Conservation (phyloP, 768 basidiomycete species). For the Kwoniella dejecticola region DNA sequence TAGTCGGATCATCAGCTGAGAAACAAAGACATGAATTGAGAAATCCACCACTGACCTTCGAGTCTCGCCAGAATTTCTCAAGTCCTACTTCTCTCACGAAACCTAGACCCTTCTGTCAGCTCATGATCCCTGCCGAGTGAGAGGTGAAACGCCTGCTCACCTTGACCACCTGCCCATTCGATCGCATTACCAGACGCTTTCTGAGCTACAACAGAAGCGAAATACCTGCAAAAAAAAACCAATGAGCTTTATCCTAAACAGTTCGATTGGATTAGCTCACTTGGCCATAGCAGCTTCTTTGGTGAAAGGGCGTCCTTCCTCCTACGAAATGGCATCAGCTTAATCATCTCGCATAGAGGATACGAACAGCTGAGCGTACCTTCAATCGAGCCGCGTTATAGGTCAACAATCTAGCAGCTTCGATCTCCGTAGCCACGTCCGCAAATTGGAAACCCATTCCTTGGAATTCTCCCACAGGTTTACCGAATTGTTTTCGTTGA, state of each 20-base stretch:
- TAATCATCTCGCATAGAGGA: neutral
- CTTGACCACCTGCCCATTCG: conserved; percentile 93
- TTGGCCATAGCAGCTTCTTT: conserved; percentile 99
- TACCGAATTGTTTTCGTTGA: conserved; percentile 90
- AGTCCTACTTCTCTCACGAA: conserved; percentile 78
- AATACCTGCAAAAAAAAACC: conserved; percentile 59
- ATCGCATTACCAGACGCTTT: conserved; percentile 84
- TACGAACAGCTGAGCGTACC: conserved; percentile 23
- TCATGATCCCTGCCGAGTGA: neutral
- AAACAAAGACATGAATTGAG: conserved; percentile 51
- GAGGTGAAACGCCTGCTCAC: neutral
- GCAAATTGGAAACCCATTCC: conserved; percentile 95
- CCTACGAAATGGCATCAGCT: conserved; percentile 58
- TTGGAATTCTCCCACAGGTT: conserved; percentile 86
- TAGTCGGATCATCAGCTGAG: conserved; percentile 52
- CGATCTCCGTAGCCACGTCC: conserved; percentile 83
- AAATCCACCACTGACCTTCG: conserved; percentile 62
- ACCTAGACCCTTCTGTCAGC: conserved; percentile 6
- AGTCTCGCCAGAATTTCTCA: conserved; percentile 79
- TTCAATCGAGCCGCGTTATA: conserved; percentile 90
- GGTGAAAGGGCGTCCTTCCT: conserved; percentile 79
- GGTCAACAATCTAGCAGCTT: conserved; percentile 82
- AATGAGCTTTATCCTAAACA: neutral
- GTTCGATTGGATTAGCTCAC: conserved; percentile 23
- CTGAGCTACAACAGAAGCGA: conserved; percentile 84